These are phyloP conservation scores for Hanseniaspora singularis DNA, from an alignment of 805 yeast species.

Conservation along the genomic window DNA sequence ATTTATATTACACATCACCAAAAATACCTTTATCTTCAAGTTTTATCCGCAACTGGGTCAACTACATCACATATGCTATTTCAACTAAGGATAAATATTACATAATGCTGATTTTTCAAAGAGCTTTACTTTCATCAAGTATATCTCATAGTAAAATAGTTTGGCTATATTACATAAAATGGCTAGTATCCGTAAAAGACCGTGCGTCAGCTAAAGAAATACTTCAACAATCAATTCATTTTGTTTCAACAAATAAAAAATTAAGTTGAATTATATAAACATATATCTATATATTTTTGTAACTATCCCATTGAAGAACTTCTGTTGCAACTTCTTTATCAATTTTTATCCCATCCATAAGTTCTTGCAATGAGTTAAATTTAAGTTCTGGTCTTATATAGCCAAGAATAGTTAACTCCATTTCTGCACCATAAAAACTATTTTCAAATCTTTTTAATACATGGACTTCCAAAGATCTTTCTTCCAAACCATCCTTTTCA, in stretches of 20 bases:
- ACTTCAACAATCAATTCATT: conserved; percentile 2
- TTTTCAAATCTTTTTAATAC: conserved; percentile 57
- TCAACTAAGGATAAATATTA: conserved; percentile 18
- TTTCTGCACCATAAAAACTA: conserved; percentile 71
- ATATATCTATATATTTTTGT: not conserved
- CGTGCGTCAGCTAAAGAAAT: conserved; percentile 16
- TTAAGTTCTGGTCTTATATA: conserved; percentile 83
- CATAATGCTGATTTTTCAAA: conserved; percentile 26
- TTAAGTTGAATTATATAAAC: not conserved
- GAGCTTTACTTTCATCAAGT: conserved; percentile 23
- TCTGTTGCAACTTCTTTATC: conserved; percentile 61
- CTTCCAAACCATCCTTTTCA: conserved; percentile 39
- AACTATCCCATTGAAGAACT: conserved; percentile 10
- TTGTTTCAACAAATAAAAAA: not conserved
- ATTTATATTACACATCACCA: conserved; percentile 22
- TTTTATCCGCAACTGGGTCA: conserved; percentile 24
- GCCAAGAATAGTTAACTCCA: conserved; percentile 65
- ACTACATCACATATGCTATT: conserved; percentile 24
- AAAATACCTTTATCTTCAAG: conserved; percentile 22
- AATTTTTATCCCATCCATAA: conserved; percentile 67
- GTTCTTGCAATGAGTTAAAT: conserved; percentile 71
- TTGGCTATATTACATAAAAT: conserved; percentile 27
- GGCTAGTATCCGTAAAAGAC: conserved; percentile 22
- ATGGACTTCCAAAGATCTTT: conserved; percentile 79
- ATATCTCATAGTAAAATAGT: conserved; percentile 25